Evolutionary conservation across 2,329 filamentous ascomycete species (phyloP).

Genomic region (Pestalotiopsis sp.): DNA sequence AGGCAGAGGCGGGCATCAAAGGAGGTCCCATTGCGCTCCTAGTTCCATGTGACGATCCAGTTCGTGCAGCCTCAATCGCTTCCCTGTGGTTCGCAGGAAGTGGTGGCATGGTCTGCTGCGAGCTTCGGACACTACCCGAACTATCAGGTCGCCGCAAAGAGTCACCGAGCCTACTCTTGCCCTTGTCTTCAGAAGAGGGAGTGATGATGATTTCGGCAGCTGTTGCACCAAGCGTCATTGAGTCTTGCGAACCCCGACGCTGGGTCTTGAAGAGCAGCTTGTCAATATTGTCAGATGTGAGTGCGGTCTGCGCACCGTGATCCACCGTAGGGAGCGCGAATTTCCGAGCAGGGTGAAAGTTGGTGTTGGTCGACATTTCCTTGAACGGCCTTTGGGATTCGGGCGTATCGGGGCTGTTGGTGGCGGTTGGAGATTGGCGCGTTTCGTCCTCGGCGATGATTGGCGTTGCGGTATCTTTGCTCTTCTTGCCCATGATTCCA

Average conservation of each 20-base stretch:
- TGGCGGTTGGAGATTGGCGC: slow-evolving; percentile 49
- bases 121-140: slow-evolving; percentile 62
- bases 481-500: slow-evolving; percentile 46
- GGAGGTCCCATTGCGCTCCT: slow-evolving; percentile 77
- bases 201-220: slow-evolving; percentile 22
- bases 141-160: slow-evolving; percentile 65
- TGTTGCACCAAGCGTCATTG: slow-evolving; percentile 18
- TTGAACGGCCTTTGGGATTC: slow-evolving; percentile 60
- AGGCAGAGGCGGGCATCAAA: slow-evolving; percentile 75
- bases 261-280: slow-evolving; percentile 63
- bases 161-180: slow-evolving; percentile 37
- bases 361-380: slow-evolving; percentile 62
- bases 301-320: slow-evolving; percentile 76
- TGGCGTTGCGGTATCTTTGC: slow-evolving; percentile 36
- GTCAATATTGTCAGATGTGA: slow-evolving; percentile 83
- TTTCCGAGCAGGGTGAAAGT: slow-evolving; percentile 40
- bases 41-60: slow-evolving; percentile 49
- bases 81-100: slow-evolving; percentile 81
- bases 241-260: slow-evolving; percentile 26
- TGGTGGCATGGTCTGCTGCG: slow-evolving; percentile 58
- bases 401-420: slow-evolving; percentile 45
- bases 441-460: slow-evolving; percentile 67
- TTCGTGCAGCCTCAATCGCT: slow-evolving; percentile 77
- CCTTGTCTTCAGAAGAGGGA: slow-evolving; percentile 44
- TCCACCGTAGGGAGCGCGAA: slow-evolving; percentile 54